Evolutionary conservation across 805 yeast genomes (phyloP), one percentile per base, ranked within the genome.

Genomic region (Monosporozyma unispora): DNA sequence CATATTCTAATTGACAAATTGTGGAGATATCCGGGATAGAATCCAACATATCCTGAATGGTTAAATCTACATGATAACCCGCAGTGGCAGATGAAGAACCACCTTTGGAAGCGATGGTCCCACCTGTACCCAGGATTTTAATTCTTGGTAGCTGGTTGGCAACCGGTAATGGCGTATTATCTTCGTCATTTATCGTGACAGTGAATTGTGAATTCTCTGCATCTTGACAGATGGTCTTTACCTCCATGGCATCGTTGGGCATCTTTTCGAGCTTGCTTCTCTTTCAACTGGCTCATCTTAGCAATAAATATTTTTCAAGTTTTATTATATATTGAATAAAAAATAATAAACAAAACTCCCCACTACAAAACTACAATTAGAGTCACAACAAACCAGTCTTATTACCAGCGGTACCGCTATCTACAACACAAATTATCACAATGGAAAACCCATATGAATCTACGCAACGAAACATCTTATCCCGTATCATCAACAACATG

Each of bases 381-480:
- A n/a, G n/a, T n/a, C n/a, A 18, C 21, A 38, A 29, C n/a, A 10
- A 3, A 25, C 8, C 4, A 25, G 7, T 25, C 27, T n/a, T n/a
- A n/a, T n/a, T n/a, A n/a, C 33, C 33, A 29, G 33, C 33, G 33
- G 33, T 29, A 29, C 33, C 45, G 29, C 47, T 21, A 44, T 11
- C 4, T 3, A n/a, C 9, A 23, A 18, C 18, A 7, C 7, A 25
- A 21, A n/a, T 14, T 4, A n/a, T 16, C 14, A 43, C 12, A 31
- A 85, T 86, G 95, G 88, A 86, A 66, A 87, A 86, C 58, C 96
- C 96, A 3, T 90, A 87, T 60, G 90, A 85, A 58, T 84, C 83
- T 60, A 84, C 79, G 6, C 96, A 87, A 61, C 81, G 78, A 54
- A 87, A 87, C 14, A 70, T 88, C 21, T 70, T 84, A 39, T 78